phyloP scores from a whole-genome alignment of 1,139 yeast species.

The Zygosaccharomyces pseudobailii region DNA sequence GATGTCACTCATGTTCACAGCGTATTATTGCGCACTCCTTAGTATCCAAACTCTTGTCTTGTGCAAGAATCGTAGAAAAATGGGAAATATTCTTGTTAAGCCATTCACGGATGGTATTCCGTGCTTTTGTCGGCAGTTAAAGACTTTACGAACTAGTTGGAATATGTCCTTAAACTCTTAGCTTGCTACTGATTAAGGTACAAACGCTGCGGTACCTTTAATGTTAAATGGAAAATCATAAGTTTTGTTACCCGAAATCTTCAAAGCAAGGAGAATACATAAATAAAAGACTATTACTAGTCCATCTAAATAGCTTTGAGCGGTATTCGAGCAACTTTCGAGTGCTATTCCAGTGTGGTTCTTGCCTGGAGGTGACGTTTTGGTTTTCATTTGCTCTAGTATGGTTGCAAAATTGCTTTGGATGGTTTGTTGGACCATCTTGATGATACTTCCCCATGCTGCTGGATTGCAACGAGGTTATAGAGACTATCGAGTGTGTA shows the following conservation, averaged over 20 bases:
- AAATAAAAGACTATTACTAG: neutral
- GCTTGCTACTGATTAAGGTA: neutral
- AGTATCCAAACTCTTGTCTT: neutral
- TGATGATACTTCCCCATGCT: constrained; percentile 1
- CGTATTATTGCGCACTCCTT: neutral
- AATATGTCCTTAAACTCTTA: neutral
- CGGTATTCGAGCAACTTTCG: neutral
- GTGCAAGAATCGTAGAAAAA: neutral
- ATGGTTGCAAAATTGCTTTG: constrained; percentile 3
- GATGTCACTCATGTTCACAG: constrained; percentile 18
- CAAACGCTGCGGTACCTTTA: neutral
- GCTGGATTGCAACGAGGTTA: constrained; percentile 15
- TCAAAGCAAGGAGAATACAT: neutral
- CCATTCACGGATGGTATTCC: neutral
- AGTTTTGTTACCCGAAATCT: neutral
- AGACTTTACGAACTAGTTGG: neutral
- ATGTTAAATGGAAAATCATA: neutral
- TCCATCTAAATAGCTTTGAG: neutral
- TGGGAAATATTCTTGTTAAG: neutral
- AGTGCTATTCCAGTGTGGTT: neutral
- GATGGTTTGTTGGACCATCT: constrained; percentile 1
- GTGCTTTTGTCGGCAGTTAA: too few relatives aligned
- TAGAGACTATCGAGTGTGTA: constrained; percentile 20
- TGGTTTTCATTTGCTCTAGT: constrained; percentile 1
- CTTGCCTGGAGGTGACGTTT: neutral